A percentile compares a stretch with the other conserved stretches of the same genome.
Evolutionary conservation across 106 monocot genomes (phyloP).

Genomic region (Cymbidium sinense): DNA sequence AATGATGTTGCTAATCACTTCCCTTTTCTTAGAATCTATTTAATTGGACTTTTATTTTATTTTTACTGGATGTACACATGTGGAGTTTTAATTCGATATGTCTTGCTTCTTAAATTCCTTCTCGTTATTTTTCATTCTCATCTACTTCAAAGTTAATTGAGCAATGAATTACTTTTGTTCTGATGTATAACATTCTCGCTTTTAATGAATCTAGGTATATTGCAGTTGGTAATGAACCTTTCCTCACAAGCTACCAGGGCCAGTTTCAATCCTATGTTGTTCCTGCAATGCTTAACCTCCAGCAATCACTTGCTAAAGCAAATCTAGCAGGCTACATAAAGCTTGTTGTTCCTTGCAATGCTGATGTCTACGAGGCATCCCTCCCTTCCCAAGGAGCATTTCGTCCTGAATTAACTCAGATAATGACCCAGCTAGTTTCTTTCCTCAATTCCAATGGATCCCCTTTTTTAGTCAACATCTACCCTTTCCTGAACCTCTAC

Average conservation of each 20-base stretch:
- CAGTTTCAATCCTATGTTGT: conserved; percentile 61
- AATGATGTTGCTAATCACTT: too few relatives aligned
- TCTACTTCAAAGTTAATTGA: not conserved
- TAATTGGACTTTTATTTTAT: too few relatives aligned
- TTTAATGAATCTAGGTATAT: conserved; percentile 46
- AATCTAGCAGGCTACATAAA: conserved; percentile 71
- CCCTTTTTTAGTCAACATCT: conserved; percentile 78
- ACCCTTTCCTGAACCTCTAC: conserved; percentile 78
- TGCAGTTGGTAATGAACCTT: conserved; percentile 87
- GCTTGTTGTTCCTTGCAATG: conserved; percentile 89
- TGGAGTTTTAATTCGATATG: not conserved
- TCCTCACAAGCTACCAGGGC: conserved; percentile 70
- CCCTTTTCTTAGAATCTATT: too few relatives aligned
- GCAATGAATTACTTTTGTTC: not conserved
- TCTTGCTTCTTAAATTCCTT: not conserved
- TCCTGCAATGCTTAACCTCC: conserved; percentile 60
- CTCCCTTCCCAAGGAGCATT: conserved; percentile 83
- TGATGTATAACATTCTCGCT: not conserved
- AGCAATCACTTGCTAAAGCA: conserved; percentile 62
- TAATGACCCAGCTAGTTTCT: conserved; percentile 63
- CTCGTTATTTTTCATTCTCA: not conserved
- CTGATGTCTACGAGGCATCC: conserved; percentile 65
- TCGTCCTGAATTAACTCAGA: conserved; percentile 57
- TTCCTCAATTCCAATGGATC: conserved; percentile 68
- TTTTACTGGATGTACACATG: not conserved